Percentiles rank a stretch among this genome's conserved stretches.
Evolutionary conservation across 495 filamentous ascomycete species (phyloP).

Genomic region (Neurospora sp.): DNA sequence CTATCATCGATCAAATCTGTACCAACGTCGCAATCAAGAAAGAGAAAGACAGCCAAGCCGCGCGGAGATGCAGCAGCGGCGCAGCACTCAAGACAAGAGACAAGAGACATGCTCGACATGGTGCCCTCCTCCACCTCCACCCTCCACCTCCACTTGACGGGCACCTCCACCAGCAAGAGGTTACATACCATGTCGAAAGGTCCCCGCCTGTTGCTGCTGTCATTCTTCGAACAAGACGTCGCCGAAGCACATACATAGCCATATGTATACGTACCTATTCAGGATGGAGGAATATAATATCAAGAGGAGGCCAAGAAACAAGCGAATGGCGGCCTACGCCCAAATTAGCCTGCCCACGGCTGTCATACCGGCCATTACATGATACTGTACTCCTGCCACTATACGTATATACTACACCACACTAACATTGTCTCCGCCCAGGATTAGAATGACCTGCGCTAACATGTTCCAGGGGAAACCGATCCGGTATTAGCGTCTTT

Average conservation of each 20-base stretch:
- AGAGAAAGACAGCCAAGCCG: neutral
- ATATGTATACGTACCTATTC: neutral
- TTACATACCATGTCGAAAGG: neutral
- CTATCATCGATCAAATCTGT: neutral
- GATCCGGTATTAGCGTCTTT: neutral
- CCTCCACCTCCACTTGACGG: neutral
- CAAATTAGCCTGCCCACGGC: neutral
- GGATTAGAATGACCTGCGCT: neutral
- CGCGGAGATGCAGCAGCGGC: neutral
- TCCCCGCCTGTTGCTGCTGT: neutral
- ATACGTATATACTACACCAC: neutral
- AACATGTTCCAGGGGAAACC: neutral
- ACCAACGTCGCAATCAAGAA: neutral
- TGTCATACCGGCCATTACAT: neutral
- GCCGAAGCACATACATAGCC: neutral
- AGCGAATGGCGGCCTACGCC: neutral
- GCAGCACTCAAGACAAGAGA: neutral
- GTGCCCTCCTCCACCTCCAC: neutral
- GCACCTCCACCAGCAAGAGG: neutral
- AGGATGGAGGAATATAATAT: neutral
- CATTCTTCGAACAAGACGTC: neutral
- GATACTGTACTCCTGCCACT: neutral
- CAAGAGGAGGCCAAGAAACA: neutral
- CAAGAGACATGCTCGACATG: neutral
- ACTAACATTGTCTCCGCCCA: neutral